These are phyloP conservation scores for Citrus sp. DNA, from an alignment of 345 rosid genomes.

Conservation along the genomic window DNA sequence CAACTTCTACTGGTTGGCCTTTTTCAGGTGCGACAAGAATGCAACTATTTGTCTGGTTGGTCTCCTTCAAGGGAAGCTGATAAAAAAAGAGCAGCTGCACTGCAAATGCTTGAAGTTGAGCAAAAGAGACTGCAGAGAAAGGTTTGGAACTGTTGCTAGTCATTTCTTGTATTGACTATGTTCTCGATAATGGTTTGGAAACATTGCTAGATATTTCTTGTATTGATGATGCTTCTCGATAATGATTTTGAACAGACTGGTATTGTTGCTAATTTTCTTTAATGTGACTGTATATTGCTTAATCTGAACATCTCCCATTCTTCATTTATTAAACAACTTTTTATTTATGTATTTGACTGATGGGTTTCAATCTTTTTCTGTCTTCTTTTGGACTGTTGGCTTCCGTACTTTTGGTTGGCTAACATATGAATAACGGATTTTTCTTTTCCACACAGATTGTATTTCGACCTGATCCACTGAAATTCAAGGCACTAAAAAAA, in stretches of 20 bases:
- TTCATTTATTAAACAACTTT: neutral
- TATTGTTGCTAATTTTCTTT: neutral
- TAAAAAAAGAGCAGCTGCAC: slow-evolving; percentile 32
- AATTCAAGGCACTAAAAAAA: slow-evolving; percentile 56
- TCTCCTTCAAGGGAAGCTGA: slow-evolving; percentile 42
- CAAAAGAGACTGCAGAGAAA: slow-evolving; percentile 50
- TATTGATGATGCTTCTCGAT: neutral
- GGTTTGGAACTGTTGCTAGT: slow-evolving; percentile 33
- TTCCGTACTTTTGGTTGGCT: neutral
- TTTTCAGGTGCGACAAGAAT: slow-evolving; percentile 73
- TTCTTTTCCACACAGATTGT: slow-evolving; percentile 51
- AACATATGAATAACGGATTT: neutral
- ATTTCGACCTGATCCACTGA: slow-evolving; percentile 62
- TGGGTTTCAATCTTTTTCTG: neutral
- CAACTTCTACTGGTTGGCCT: neutral
- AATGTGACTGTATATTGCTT: neutral
- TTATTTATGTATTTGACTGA: neutral
- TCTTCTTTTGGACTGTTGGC: neutral
- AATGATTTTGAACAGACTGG: neutral
- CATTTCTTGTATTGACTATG: neutral
- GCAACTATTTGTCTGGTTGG: slow-evolving; percentile 68
- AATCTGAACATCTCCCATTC: neutral
- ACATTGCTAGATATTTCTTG: neutral
- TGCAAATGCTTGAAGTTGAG: slow-evolving; percentile 53
- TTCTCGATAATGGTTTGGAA: slow-evolving; percentile 33